Conservation (phyloP, 495 filamentous ascomycete genomes). For the Hypoxylon subgilvum region DNA sequence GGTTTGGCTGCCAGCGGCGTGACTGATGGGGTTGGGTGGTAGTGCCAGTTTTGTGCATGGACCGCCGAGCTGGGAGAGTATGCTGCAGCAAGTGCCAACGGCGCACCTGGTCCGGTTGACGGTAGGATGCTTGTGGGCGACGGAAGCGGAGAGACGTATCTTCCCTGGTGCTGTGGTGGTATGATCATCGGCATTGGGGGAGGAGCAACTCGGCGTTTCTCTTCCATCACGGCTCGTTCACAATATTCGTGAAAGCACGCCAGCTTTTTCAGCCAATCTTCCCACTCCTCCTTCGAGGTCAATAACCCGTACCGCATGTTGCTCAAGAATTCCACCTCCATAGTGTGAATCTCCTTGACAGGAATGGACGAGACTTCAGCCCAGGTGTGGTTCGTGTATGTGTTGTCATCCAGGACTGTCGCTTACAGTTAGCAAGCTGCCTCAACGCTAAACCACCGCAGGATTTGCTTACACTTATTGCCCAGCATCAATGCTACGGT, state of each 20-base stretch:
- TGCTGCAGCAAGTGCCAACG: constrained; percentile 34
- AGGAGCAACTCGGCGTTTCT: constrained; percentile 37
- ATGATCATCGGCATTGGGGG: constrained; percentile 46
- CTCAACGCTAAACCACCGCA: background rate
- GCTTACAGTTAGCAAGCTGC: constrained; percentile 21
- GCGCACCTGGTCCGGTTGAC: constrained; percentile 39
- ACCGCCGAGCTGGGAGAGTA: constrained; percentile 43
- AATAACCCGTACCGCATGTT: constrained; percentile 96
- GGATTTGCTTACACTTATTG: constrained; percentile 82
- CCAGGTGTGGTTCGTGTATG: constrained; percentile 99
- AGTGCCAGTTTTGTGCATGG: constrained; percentile 44
- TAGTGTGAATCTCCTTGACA: constrained; percentile 94
- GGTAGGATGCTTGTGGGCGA: constrained; percentile 54
- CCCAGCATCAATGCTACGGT: constrained; percentile 98
- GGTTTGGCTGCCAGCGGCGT: constrained; percentile 63
- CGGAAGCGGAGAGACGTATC: constrained; percentile 50
- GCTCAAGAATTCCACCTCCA: constrained; percentile 99
- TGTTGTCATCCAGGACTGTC: constrained; percentile 95
- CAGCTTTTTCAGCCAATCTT: constrained; percentile 80
- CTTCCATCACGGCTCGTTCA: constrained; percentile 62
- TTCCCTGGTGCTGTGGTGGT: constrained; percentile 45
- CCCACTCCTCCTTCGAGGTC: constrained; percentile 83
- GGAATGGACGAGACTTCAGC: constrained; percentile 96
- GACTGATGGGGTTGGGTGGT: constrained; percentile 47
- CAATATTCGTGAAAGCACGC: constrained; percentile 80